Evolutionary conservation across 2,329 filamentous ascomycete species (phyloP).

Genomic region (Periconia macrospinosa): DNA sequence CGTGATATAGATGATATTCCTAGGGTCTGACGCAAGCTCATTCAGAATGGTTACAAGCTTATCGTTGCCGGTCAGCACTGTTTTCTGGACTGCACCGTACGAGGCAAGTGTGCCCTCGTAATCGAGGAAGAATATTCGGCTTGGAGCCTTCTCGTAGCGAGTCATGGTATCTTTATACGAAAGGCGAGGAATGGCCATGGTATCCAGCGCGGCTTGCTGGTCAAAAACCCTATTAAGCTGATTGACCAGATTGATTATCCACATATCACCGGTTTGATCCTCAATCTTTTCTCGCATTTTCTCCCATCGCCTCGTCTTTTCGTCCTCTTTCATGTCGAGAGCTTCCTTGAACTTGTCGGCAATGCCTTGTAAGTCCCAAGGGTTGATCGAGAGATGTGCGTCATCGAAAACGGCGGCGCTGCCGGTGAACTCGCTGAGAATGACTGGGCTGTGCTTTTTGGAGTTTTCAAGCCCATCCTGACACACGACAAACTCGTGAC

Average conservation of each 20-base stretch:
- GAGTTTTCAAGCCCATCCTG: slow-evolving; percentile 73
- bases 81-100: slow-evolving; percentile 81
- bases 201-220: slow-evolving; percentile 82
- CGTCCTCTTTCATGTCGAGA: slow-evolving; percentile 74
- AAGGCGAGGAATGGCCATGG: slow-evolving; percentile 82
- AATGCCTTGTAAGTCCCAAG: slow-evolving; percentile 90
- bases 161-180: slow-evolving; percentile 66
- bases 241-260: slow-evolving; percentile 76
- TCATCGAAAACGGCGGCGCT: slow-evolving; percentile 83
- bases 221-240: slow-evolving; percentile 76
- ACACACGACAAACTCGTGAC: slow-evolving; percentile 90
- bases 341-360: slow-evolving; percentile 83
- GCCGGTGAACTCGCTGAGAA: slow-evolving; percentile 93
- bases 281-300: slow-evolving; percentile 73
- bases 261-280: slow-evolving; percentile 80
- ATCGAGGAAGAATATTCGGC: slow-evolving; percentile 84
- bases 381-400: slow-evolving; percentile 83
- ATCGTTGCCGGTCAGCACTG: slow-evolving; percentile 83
- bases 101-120: slow-evolving; percentile 92
- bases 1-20: slow-evolving; percentile 92
- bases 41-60: slow-evolving; percentile 81
- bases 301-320: slow-evolving; percentile 75
- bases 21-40: slow-evolving; percentile 76
- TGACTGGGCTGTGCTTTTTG: slow-evolving; percentile 85
- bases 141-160: slow-evolving; percentile 66